phyloP scores from a whole-genome alignment of 345 rosid species.

The Lepidium sativum region DNA sequence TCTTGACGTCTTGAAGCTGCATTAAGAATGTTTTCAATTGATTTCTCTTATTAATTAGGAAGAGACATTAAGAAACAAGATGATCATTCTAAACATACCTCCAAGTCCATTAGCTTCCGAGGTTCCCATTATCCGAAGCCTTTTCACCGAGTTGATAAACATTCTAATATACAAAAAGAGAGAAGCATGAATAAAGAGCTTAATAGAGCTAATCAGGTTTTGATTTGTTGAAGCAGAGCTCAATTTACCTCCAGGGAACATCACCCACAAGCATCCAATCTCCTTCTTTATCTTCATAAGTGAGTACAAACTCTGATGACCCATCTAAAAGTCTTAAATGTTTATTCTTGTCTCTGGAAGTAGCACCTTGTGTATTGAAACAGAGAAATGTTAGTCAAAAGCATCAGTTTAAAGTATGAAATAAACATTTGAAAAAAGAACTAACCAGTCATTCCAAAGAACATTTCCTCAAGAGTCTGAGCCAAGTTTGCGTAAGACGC shows the following conservation, averaged over 20 bases:
- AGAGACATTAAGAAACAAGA: not conserved
- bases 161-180: constrained; percentile 35
- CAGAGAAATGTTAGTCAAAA: not conserved
- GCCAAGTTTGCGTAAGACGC: constrained; percentile 63
- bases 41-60: not conserved
- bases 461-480: constrained; percentile 73
- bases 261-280: constrained; percentile 99
- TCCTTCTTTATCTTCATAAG: constrained; percentile 92
- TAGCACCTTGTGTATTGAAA: constrained; percentile 19
- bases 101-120: constrained; percentile 77
- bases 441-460: constrained; percentile 33
- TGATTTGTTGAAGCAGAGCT: not conserved
- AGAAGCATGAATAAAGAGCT: not conserved
- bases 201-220: not conserved
- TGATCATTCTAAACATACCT: constrained; percentile 24
- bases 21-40: not conserved
- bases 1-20: constrained; percentile 67
- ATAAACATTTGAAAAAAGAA: not conserved
- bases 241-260: constrained; percentile 91
- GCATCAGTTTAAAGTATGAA: not conserved
- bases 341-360: constrained; percentile 11
- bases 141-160: constrained; percentile 66
- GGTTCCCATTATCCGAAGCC: constrained; percentile 84
- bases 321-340: constrained; percentile 58
- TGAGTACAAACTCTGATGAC: constrained; percentile 74